These are phyloP conservation scores for Nicotiana undulata DNA, from an alignment of 257 asterid species.

Conservation along the genomic window DNA sequence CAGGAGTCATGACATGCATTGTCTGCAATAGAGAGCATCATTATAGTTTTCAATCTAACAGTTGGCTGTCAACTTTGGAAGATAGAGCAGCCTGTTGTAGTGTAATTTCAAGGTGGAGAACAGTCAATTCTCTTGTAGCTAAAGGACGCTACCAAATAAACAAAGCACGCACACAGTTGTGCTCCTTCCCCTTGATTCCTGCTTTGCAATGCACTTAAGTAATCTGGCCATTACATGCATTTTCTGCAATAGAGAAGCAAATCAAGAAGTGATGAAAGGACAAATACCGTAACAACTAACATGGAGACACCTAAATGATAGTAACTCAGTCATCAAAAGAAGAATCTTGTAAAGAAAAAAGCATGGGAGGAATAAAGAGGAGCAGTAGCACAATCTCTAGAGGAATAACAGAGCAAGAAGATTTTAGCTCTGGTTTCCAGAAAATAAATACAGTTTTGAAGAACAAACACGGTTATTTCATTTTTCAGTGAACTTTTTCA, in stretches of 20 bases:
- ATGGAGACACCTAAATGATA: not conserved
- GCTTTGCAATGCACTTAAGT: conserved; percentile 89
- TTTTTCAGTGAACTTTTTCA: too few relatives aligned
- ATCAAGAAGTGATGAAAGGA: not conserved
- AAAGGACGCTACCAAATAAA: conserved; percentile 49
- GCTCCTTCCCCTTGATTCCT: conserved; percentile 75
- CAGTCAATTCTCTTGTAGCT: not conserved
- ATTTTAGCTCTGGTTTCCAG: too few relatives aligned
- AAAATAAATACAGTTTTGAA: too few relatives aligned
- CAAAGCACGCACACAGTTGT: conserved; percentile 74
- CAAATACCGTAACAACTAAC: not conserved
- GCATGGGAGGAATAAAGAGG: too few relatives aligned
- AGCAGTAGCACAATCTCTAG: conserved; percentile 12
- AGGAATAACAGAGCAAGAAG: too few relatives aligned
- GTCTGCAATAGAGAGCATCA: not conserved
- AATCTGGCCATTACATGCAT: conserved; percentile 46
- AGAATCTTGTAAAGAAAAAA: too few relatives aligned
- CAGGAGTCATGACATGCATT: too few relatives aligned
- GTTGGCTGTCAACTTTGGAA: not conserved
- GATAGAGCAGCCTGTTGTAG: not conserved
- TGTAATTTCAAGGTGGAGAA: too few relatives aligned
- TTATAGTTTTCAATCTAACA: not conserved
- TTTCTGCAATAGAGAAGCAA: conserved; percentile 35
- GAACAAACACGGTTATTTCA: too few relatives aligned
- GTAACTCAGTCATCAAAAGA: too few relatives aligned